Base-by-base conservation (phyloP, 2,329 filamentous ascomycete genomes). In the Trichoderma afroharzianum region DNA sequence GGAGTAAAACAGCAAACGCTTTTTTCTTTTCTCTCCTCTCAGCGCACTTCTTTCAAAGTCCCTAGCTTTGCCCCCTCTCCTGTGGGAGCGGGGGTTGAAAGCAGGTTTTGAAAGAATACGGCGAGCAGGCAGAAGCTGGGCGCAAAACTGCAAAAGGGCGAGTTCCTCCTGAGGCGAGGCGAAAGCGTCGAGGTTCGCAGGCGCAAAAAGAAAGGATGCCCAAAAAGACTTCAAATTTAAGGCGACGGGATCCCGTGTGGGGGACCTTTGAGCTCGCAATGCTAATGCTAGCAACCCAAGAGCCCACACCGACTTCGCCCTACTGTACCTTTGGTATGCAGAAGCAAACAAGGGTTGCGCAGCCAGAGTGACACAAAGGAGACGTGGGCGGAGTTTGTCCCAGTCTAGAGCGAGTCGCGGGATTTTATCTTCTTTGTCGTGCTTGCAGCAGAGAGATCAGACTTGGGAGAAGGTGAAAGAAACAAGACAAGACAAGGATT, bases 21-120 rank as follows among this genome's bases (percentile, higher is more conserved):
- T 15, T 6, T n/a, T 36, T 24, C 55, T 53, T 32, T 61, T 71
- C 26, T 32, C 53, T 71, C 26, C 47, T 21, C 64, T 58, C 70
- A 63, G 62, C 59, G 59, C 59, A 63, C 68, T 61, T 71, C 62
- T 69, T 67, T 68, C 63, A 71, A 71, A 53, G 70, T 66, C 58
- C 70, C 59, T 62, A 61, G 57, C 70, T 71, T 68, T 55, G 57
- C 63, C 70, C 70, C 70, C 63, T 63, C 61, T 71, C 63, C 63
- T 68, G 58, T 28, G 58, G 63, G 71, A 72, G 66, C 58, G 36
- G 73, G 59, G 63, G 73, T 70, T 43, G 63, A 72, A 72, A 71
- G 71, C 71, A 67, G 64, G 26, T 50, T 50, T 61, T 58, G 63
- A 55, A 69, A 72, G 73, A 71, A 67, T 72, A 68, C 28, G 43